These are phyloP conservation scores for Amyloporia xantha DNA, from an alignment of 768 basidiomycete species.

Conservation along the genomic window DNA sequence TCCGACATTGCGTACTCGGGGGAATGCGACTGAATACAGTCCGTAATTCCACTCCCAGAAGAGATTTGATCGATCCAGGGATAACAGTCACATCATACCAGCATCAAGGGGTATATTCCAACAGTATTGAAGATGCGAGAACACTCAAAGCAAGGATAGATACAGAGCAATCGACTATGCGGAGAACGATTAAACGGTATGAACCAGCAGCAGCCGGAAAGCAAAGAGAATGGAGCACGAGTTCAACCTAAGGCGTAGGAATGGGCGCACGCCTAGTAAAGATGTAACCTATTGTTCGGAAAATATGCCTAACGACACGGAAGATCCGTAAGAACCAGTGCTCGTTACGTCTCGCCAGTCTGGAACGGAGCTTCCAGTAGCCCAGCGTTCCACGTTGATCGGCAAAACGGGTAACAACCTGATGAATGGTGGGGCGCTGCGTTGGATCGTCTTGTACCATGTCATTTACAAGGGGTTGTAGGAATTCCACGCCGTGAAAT, in stretches of 20 bases:
- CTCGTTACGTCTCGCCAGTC: slow-evolving; percentile 4
- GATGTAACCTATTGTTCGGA: slow-evolving; percentile 4
- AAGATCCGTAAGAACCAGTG: neutral
- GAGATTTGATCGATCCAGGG: no score
- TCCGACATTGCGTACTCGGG: no score
- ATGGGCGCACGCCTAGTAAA: slow-evolving; percentile 1
- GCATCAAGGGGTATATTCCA: no score
- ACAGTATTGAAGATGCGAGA: no score
- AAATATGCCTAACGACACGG: neutral
- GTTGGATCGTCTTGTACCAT: slow-evolving; percentile 23
- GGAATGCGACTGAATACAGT: no score
- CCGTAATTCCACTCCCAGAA: no score
- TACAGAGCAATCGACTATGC: no score
- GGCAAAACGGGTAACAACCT: slow-evolving; percentile 13
- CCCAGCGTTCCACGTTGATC: neutral
- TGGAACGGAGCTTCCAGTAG: slow-evolving; percentile 2
- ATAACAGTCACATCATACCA: no score
- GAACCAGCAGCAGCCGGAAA: no score
- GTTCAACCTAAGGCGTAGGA: slow-evolving; percentile 4
- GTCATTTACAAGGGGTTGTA: slow-evolving; percentile 18
- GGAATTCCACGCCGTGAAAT: slow-evolving; percentile 18
- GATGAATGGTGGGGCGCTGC: slow-evolving; percentile 18
- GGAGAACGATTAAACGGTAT: no score
- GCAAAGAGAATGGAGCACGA: no score
- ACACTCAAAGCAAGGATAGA: no score